Evolutionary conservation across 768 basidiomycete genomes (phyloP).

Genomic region (Suillus occidentalis): DNA sequence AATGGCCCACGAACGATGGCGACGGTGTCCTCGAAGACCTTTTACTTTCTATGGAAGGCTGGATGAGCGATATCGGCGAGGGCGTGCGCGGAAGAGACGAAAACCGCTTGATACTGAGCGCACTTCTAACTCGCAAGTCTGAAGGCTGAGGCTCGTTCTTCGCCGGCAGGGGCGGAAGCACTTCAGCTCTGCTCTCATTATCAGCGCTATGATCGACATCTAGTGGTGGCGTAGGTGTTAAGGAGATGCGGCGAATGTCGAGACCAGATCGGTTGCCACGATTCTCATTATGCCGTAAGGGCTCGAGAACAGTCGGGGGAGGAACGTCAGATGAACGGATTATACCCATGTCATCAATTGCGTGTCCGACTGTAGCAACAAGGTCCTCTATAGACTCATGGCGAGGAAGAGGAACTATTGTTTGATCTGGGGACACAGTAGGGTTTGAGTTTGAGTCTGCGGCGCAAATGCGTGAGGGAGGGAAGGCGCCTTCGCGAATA

Average conservation of each 20-base stretch:
- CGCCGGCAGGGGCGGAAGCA: constrained; percentile 31
- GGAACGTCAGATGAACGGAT: constrained; percentile 31
- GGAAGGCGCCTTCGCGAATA: constrained; percentile 66
- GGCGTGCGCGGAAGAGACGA: constrained; percentile 68
- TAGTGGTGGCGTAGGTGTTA: constrained; percentile 1
- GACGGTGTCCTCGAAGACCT: constrained; percentile 26
- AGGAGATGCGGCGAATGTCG: constrained; percentile 33
- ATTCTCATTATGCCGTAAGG: constrained; percentile 36
- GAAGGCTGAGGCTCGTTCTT: constrained; percentile 23
- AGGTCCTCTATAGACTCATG: constrained; percentile 38
- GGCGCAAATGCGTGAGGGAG: constrained; percentile 42
- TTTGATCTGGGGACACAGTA: constrained; percentile 19
- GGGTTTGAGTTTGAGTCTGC: constrained; percentile 17
- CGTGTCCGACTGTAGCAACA: constrained; percentile 36
- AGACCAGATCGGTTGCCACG: constrained; percentile 23
- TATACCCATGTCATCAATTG: constrained; percentile 41
- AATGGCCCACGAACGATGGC: constrained; percentile 33
- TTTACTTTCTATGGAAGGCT: constrained; percentile 22
- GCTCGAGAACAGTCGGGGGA: constrained; percentile 42
- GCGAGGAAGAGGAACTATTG: constrained; percentile 21
- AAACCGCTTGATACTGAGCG: constrained; percentile 41
- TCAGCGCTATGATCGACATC: constrained; percentile 25
- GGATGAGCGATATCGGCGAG: constrained; percentile 47
- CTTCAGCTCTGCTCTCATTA: constrained; percentile 6
- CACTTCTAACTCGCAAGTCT: constrained; percentile 27